Evolutionary conservation across 495 filamentous ascomycete species (phyloP), one percentile per base, ranked within the genome.

Genomic region (Penicillium waksmanii): DNA sequence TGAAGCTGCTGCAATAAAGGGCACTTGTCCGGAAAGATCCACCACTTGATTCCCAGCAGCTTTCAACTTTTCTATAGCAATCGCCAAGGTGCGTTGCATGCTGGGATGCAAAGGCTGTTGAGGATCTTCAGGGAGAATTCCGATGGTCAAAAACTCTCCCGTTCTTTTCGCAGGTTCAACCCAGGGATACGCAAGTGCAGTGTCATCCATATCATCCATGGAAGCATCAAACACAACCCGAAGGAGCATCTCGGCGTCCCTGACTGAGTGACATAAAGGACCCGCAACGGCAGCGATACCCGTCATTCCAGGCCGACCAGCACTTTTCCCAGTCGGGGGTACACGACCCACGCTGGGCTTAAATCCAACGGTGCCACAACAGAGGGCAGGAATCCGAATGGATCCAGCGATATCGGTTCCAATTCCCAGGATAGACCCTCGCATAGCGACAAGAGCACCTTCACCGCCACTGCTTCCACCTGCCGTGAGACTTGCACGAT

Each of bases 391-490:
- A 35, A 76, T 77, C 0, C 86, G 77, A 48, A 89, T 85, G 3
- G 42, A 44, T 6, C 42, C 42, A 0, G 42, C 42, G 7, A 44
- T 84, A 56, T 91, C 88, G 0, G 82, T 86, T 0, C 87, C 88
- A 15, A 90, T 80, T 2, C 88, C 88, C 0, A 89, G 69, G 38
- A 81, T 71, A 3, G 78, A 83, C 7, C 87, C 87, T 5, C 82
- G 70, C 21, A 86, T 62, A 0, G 79, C 84, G 4, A 88, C 48
- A 10, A 90, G 69, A 1, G 87, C 85, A 0, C 80, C 85, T 66
- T 91, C 87, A 25, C 87, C 88, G 9, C 87, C 86, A 3, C 80
- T 81, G 23, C 78, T 83, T 1, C 87, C 87, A 5, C 87, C 87
- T 5, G 77, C 55, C 0, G 80, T 85, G 5, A 87, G 63, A 0